These are phyloP conservation scores for Moelleriella libera DNA, from an alignment of 2,329 filamentous ascomycete genomes.

Conservation along the genomic window DNA sequence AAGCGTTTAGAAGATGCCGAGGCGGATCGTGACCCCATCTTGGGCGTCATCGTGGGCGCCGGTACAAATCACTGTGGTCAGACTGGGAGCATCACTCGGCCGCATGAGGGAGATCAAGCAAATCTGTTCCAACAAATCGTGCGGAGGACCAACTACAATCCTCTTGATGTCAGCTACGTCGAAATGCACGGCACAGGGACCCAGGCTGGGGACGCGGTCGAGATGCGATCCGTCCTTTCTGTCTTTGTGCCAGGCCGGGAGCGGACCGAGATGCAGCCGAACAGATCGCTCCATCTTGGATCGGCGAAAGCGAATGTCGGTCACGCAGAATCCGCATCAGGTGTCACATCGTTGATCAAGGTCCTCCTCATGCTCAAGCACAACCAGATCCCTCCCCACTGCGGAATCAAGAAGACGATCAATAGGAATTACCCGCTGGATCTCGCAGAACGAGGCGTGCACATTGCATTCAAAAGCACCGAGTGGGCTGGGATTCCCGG, in stretches of 20 bases:
- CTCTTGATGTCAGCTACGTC: slow-evolving; percentile 65
- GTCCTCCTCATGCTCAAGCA: slow-evolving; percentile 33
- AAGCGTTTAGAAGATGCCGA: slow-evolving; percentile 70
- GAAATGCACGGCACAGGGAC: slow-evolving; percentile 91
- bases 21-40: slow-evolving; percentile 59
- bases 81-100: slow-evolving; percentile 70
- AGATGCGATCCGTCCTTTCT: slow-evolving; percentile 64
- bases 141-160: slow-evolving; percentile 59
- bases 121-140: slow-evolving; percentile 52
- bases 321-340: slow-evolving; percentile 30
- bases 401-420: slow-evolving; percentile 35
- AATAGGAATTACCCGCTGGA: slow-evolving; percentile 28
- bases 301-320: slow-evolving; percentile 44
- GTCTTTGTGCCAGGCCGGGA: slow-evolving; percentile 26
- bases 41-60: slow-evolving; percentile 63
- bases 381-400: slow-evolving; percentile 32
- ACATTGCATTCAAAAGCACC: slow-evolving; percentile 20
- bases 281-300: slow-evolving; percentile 44
- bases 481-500: slow-evolving; percentile 15
- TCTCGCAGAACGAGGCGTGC: slow-evolving; percentile 23
- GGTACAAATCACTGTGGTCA: slow-evolving; percentile 73
- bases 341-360: slow-evolving; percentile 29
- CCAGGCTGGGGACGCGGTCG: slow-evolving; percentile 70
- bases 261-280: slow-evolving; percentile 20
- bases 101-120: slow-evolving; percentile 64